Conservation (phyloP, 2,329 filamentous ascomycete species). For the Colletotrichum siamense region DNA sequence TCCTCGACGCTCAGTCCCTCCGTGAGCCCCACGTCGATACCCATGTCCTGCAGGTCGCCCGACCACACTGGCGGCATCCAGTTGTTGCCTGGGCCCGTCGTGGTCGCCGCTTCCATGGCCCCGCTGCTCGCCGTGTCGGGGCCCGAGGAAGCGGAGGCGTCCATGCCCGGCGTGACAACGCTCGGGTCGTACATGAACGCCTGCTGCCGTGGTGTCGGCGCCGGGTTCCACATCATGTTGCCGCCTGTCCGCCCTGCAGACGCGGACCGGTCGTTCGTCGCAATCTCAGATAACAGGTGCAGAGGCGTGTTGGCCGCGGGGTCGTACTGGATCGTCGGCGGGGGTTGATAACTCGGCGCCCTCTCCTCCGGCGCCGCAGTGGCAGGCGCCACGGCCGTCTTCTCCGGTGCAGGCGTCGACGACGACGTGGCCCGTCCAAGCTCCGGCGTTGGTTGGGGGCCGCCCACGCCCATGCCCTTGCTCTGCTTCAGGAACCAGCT, state of each 20-base stretch:
- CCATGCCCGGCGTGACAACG: background rate
- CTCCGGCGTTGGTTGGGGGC: background rate
- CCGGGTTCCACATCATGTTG: slow-evolving; percentile 25
- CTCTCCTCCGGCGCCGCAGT: slow-evolving; percentile 10
- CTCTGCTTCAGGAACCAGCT: slow-evolving; percentile 69
- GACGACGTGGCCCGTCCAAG: background rate
- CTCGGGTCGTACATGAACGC: slow-evolving; percentile 42
- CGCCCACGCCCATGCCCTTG: slow-evolving; percentile 26
- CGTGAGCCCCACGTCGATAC: slow-evolving; percentile 14
- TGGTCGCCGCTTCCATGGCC: background rate
- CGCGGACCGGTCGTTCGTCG: slow-evolving; percentile 44
- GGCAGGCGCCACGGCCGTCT: background rate
- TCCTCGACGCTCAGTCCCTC: slow-evolving; percentile 20
- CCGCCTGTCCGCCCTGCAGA: background rate
- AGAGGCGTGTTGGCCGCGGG: slow-evolving; percentile 55
- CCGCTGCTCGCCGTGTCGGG: background rate
- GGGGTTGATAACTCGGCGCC: slow-evolving; percentile 24
- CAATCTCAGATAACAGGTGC: slow-evolving; percentile 62
- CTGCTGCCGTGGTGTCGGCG: slow-evolving; percentile 32
- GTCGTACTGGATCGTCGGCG: slow-evolving; percentile 28
- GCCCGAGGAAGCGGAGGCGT: background rate
- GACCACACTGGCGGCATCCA: slow-evolving; percentile 3
- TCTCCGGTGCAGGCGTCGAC: background rate
- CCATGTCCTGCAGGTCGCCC: slow-evolving; percentile 12
- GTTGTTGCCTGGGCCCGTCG: background rate